Evolutionary conservation across 2,329 filamentous ascomycete species (phyloP).

Genomic region (Madurella fahalii): DNA sequence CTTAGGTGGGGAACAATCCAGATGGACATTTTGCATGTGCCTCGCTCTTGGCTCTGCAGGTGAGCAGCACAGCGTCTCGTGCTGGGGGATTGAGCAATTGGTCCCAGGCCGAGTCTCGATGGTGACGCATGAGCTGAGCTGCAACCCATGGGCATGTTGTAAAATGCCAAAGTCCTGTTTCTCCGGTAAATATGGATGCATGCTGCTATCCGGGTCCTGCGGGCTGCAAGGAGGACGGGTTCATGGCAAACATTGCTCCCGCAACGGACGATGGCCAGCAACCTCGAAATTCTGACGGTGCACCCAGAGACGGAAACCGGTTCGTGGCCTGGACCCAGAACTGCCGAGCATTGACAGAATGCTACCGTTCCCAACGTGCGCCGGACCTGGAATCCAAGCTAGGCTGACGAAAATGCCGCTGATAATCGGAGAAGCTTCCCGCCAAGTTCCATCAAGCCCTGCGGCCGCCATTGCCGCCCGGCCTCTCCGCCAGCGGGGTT

Average conservation of each 20-base stretch:
- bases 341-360: constrained; percentile 3
- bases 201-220: too few relatives aligned
- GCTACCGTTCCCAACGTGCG: background rate
- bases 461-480: constrained; percentile 10
- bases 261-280: background rate
- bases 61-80: too few relatives aligned
- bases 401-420: constrained; percentile 8
- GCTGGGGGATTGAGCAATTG: too few relatives aligned
- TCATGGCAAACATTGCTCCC: too few relatives aligned
- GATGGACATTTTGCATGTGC: too few relatives aligned
- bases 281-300: background rate
- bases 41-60: too few relatives aligned
- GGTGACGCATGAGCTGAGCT: background rate
- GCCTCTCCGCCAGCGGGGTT: background rate
- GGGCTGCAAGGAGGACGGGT: too few relatives aligned
- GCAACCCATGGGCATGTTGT: background rate
- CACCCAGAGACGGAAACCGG: background rate
- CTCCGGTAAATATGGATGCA: too few relatives aligned
- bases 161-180: too few relatives aligned
- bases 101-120: too few relatives aligned
- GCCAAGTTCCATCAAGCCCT: background rate
- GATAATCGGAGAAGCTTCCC: background rate
- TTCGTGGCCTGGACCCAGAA: background rate
- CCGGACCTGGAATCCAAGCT: background rate
- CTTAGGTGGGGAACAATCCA: too few relatives aligned